These are phyloP conservation scores for Phytophthora ramorum DNA, from an alignment of 352 stramenopile genomes.

Conservation along the genomic window DNA sequence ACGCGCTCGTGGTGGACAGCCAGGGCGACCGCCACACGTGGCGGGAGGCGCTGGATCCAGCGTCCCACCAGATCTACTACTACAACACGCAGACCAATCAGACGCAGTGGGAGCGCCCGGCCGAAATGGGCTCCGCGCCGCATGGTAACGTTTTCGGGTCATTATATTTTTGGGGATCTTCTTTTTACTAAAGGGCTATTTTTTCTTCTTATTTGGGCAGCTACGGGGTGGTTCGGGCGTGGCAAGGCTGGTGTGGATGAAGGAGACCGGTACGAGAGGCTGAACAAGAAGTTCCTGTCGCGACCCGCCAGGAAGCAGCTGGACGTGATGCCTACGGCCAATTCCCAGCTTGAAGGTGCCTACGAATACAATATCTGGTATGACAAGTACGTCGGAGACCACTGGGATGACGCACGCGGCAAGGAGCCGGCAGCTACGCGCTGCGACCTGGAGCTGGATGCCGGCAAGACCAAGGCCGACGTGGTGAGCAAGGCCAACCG, in stretches of 20 bases:
- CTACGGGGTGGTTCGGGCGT: slow-evolving; percentile 94
- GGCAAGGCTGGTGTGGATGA: slow-evolving; percentile 79
- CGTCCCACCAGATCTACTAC: slow-evolving; percentile 94
- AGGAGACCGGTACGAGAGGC: slow-evolving; percentile 77
- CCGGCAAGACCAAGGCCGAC: slow-evolving; percentile 93
- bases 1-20: slow-evolving; percentile 68
- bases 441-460: slow-evolving; percentile 86
- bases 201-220: slow-evolving; percentile 24
- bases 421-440: slow-evolving; percentile 89
- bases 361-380: slow-evolving; percentile 98
- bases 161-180: neutral
- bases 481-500: slow-evolving; percentile 83
- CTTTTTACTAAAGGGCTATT: neutral
- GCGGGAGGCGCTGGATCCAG: slow-evolving; percentile 91
- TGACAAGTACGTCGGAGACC: slow-evolving; percentile 93
- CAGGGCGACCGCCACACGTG: slow-evolving; percentile 70
- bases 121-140: slow-evolving; percentile 91
- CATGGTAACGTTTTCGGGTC: slow-evolving; percentile 28
- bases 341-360: slow-evolving; percentile 89
- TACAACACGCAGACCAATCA: slow-evolving; percentile 89
- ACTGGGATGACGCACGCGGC: slow-evolving; percentile 86
- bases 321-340: slow-evolving; percentile 87
- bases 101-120: slow-evolving; percentile 92
- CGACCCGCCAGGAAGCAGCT: slow-evolving; percentile 92
- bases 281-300: slow-evolving; percentile 87